Conservation (phyloP, 192 early-diverging fungal species). For the Podochytrium sp. region DNA sequence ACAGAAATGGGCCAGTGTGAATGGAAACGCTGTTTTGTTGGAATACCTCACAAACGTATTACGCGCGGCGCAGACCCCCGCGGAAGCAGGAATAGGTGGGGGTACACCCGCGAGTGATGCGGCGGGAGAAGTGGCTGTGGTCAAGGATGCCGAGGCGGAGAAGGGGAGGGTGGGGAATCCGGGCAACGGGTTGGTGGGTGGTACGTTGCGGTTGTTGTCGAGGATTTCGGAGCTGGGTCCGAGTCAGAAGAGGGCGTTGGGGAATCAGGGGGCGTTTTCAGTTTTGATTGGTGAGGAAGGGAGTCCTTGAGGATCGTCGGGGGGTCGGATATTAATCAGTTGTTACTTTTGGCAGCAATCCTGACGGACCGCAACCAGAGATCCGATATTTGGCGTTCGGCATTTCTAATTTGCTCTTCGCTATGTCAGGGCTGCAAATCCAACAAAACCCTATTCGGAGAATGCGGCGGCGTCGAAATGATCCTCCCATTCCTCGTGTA, state of each 20-base stretch:
- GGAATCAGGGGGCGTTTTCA: constrained; percentile 35
- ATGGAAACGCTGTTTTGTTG: constrained; percentile 32
- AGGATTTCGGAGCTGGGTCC: constrained; percentile 36
- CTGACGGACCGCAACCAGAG: constrained; percentile 31
- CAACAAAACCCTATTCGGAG: constrained; percentile 46
- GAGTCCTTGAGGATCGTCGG: not conserved
- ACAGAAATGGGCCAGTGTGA: constrained; percentile 17
- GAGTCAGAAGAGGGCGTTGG: constrained; percentile 30
- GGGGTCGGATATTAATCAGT: not conserved
- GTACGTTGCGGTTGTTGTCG: constrained; percentile 33
- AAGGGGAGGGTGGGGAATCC: constrained; percentile 16
- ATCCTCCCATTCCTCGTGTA: constrained; percentile 46
- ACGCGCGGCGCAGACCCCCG: not conserved
- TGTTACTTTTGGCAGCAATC: constrained; percentile 21
- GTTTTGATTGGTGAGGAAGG: constrained; percentile 43
- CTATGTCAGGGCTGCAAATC: constrained; percentile 47
- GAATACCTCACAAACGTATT: constrained; percentile 32
- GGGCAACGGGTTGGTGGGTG: constrained; percentile 32
- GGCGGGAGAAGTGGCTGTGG: no score
- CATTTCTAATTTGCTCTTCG: constrained; percentile 44
- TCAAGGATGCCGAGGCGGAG: not conserved
- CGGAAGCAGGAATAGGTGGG: not conserved
- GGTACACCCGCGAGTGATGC: no score
- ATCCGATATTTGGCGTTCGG: constrained; percentile 37
- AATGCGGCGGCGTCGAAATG: constrained; percentile 39